Conservation (phyloP, 108 stramenopile genomes). For the Mediolabrus comicus region DNA sequence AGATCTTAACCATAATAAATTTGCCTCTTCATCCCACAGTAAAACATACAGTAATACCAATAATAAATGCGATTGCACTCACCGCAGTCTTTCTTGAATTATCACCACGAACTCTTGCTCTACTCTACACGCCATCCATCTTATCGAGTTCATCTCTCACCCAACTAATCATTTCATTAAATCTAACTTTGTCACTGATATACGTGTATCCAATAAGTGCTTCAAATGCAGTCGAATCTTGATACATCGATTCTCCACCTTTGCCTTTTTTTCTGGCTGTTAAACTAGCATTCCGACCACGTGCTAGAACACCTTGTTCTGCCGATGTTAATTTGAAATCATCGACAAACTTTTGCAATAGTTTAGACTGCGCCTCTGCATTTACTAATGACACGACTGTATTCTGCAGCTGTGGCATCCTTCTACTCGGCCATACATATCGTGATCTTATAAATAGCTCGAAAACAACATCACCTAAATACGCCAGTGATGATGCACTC, state of each 20-base stretch:
- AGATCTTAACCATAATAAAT: too few relatives aligned
- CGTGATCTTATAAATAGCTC: slow-evolving; percentile 78
- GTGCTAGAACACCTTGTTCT: slow-evolving; percentile 60
- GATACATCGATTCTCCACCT: slow-evolving; percentile 57
- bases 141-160: slow-evolving; percentile 35
- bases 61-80: too few relatives aligned
- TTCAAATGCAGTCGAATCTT: slow-evolving; percentile 88
- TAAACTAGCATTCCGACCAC: slow-evolving; percentile 77
- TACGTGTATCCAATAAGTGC: slow-evolving; percentile 81
- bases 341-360: slow-evolving; percentile 57
- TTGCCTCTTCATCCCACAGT: too few relatives aligned
- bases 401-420: slow-evolving; percentile 73
- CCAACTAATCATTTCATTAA: slow-evolving; percentile 64
- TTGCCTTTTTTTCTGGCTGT: slow-evolving; percentile 41
- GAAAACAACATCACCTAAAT: slow-evolving; percentile 82
- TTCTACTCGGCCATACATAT: slow-evolving; percentile 77
- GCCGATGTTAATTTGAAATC: slow-evolving; percentile 52
- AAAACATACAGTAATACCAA: too few relatives aligned
- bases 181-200: slow-evolving; percentile 60
- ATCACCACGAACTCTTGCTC: not conserved
- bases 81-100: too few relatives aligned
- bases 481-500: slow-evolving; percentile 79
- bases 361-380: slow-evolving; percentile 76
- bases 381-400: slow-evolving; percentile 68
- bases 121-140: slow-evolving; percentile 1